These are phyloP conservation scores for Lecanicillium sp. DNA, from an alignment of 2,329 filamentous ascomycete species.

Conservation along the genomic window DNA sequence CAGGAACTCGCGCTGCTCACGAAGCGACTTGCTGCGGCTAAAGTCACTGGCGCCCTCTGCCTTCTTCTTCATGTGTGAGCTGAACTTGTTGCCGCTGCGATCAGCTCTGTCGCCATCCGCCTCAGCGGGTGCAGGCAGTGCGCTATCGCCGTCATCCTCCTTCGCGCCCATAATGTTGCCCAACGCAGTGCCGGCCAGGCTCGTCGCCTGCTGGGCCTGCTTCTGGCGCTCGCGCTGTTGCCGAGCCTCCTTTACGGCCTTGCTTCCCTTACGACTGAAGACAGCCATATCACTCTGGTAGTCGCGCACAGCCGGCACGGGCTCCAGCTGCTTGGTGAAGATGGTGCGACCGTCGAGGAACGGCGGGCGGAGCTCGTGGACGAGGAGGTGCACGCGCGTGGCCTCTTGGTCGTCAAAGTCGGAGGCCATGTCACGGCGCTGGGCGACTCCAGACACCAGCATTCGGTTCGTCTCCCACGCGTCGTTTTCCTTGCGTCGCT, in stretches of 20 bases:
- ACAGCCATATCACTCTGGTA: constrained; percentile 98
- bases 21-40: constrained; percentile 82
- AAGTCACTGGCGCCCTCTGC: constrained; percentile 82
- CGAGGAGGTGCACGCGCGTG: constrained; percentile 80
- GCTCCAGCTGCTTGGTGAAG: constrained; percentile 95
- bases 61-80: constrained; percentile 86
- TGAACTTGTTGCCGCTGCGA: constrained; percentile 64
- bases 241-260: constrained; percentile 82
- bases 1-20: constrained; percentile 86
- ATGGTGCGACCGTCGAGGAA: constrained; percentile 93
- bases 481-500: constrained; percentile 91
- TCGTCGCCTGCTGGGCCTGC: constrained; percentile 92
- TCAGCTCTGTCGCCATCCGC: constrained; percentile 54
- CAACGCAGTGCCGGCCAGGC: constrained; percentile 81
- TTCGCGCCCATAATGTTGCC: constrained; percentile 96
- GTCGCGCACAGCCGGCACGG: constrained; percentile 86
- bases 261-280: constrained; percentile 91
- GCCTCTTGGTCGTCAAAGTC: constrained; percentile 91
- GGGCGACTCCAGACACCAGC: constrained; percentile 92
- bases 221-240: constrained; percentile 91
- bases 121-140: constrained; percentile 67
- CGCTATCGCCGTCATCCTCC: constrained; percentile 88
- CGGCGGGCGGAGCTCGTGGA: constrained; percentile 89
- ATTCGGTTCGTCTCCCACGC: constrained; percentile 99
- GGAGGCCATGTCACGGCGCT: constrained; percentile 71